phyloP scores from a whole-genome alignment of 192 early-diverging fungal species.

The Chytriomyces confervae region DNA sequence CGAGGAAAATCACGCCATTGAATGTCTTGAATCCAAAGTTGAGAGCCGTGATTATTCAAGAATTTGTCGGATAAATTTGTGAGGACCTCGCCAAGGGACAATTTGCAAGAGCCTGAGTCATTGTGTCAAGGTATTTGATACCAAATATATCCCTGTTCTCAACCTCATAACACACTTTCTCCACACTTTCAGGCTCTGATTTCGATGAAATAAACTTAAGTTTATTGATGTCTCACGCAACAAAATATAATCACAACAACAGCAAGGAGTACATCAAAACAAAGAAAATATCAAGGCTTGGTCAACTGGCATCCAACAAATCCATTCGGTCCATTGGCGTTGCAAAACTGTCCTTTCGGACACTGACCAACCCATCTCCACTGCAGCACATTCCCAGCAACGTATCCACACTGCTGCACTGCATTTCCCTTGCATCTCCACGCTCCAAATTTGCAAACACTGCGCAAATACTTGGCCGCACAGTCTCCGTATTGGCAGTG shows the following conservation, averaged over 20 bases:
- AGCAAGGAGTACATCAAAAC: background rate
- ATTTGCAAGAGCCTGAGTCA: background rate
- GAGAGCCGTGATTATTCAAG: background rate
- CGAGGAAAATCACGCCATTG: background rate
- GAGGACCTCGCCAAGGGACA: background rate
- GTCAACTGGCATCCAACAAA: background rate
- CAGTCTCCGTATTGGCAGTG: too few species aligned
- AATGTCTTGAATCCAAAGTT: background rate
- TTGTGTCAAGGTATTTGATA: too few species aligned
- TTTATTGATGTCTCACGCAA: background rate
- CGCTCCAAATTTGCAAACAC: too few species aligned
- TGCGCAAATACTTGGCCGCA: too few species aligned
- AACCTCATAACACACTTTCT: too few species aligned
- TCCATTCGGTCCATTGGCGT: background rate
- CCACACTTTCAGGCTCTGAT: too few species aligned
- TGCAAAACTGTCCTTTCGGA: background rate
- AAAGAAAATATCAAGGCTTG: background rate
- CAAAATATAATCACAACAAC: background rate
- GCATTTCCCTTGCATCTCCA: too few species aligned
- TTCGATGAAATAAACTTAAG: too few species aligned
- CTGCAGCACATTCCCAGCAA: background rate
- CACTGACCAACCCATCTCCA: background rate
- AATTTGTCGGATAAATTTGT: background rate
- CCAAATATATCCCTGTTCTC: too few species aligned
- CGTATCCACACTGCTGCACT: too few species aligned